phyloP scores from a whole-genome alignment of 306 rosid species.

The Fragaria ananassa region DNA sequence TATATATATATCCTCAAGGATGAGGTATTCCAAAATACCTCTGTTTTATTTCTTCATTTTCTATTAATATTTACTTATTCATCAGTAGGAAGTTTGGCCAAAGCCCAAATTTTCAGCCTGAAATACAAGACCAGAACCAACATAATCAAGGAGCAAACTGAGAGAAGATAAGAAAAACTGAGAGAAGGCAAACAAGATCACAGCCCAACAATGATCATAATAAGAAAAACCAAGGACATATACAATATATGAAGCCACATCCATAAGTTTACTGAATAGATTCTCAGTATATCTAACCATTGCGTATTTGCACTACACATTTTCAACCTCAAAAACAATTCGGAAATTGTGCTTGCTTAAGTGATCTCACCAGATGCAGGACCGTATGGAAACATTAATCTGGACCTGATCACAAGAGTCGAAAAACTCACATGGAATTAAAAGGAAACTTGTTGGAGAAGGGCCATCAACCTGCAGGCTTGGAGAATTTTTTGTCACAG shows the following conservation, averaged over 20 bases:
- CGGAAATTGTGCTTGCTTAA: neutral
- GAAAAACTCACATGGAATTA: slow-evolving; percentile 42
- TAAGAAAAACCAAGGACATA: neutral
- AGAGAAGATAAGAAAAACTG: neutral
- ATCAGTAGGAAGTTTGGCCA: neutral
- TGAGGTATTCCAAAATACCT: neutral
- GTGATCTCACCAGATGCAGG: neutral
- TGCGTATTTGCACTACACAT: neutral
- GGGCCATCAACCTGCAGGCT: slow-evolving; percentile 5
- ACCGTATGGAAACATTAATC: slow-evolving; percentile 41
- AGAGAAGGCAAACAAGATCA: neutral
- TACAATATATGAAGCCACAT: neutral
- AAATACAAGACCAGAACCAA: neutral
- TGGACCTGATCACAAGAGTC: slow-evolving; percentile 26
- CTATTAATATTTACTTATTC: no score
- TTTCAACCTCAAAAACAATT: neutral
- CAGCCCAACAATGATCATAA: neutral
- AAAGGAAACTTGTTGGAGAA: slow-evolving; percentile 29
- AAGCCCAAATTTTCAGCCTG: neutral
- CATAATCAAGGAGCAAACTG: neutral
- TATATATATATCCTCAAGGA: neutral
- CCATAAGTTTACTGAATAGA: neutral
- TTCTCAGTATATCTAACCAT: neutral
- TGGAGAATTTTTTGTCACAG: slow-evolving; percentile 39
- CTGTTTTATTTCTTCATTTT: neutral